A percentile compares a stretch with the other conserved stretches of the same genome.
These are phyloP conservation scores for Bruguiera gymnorhiza DNA, from an alignment of 345 rosid genomes.

Conservation along the genomic window DNA sequence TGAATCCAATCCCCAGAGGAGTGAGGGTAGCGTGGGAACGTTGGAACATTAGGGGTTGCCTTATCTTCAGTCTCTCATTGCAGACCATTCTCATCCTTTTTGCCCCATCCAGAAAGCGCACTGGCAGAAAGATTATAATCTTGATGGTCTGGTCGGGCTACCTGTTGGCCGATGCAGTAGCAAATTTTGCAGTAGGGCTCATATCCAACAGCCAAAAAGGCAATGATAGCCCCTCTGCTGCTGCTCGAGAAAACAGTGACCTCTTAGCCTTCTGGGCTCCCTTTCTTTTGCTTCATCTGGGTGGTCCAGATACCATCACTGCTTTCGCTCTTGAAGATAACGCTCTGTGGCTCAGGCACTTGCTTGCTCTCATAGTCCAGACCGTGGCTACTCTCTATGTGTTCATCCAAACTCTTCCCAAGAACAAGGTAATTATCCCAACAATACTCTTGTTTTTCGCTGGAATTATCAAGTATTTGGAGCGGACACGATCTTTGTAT, in stretches of 20 bases:
- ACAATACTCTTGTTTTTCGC: conserved; percentile 41
- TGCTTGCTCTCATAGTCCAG: conserved; percentile 45
- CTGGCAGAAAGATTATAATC: conserved; percentile 29
- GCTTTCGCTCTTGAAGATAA: conserved; percentile 66
- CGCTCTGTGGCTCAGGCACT: conserved; percentile 60
- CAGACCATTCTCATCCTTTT: conserved; percentile 49
- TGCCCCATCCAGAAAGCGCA: conserved; percentile 51
- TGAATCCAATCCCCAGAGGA: conserved; percentile 28
- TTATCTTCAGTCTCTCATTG: conserved; percentile 52
- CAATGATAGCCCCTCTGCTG: not conserved
- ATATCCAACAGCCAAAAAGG: conserved; percentile 39
- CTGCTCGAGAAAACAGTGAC: conserved; percentile 14
- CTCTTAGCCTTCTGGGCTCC: conserved; percentile 73
- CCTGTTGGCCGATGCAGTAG: conserved; percentile 58
- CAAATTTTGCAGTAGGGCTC: conserved; percentile 51
- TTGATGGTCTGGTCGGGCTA: conserved; percentile 53
- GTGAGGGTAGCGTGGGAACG: conserved; percentile 38
- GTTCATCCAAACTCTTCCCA: conserved; percentile 33
- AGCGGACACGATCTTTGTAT: conserved; percentile 53
- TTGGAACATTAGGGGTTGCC: conserved; percentile 56
- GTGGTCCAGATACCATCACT: conserved; percentile 70
- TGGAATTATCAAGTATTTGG: conserved; percentile 57
- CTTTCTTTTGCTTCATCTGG: conserved; percentile 59
- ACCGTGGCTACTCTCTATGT: conserved; percentile 42
- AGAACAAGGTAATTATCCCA: conserved; percentile 28